A percentile compares a stretch with the other conserved stretches of the same genome.
phyloP scores from a whole-genome alignment of 176 grass and related monocot genomes.

The Rhynchospora pubera region DNA sequence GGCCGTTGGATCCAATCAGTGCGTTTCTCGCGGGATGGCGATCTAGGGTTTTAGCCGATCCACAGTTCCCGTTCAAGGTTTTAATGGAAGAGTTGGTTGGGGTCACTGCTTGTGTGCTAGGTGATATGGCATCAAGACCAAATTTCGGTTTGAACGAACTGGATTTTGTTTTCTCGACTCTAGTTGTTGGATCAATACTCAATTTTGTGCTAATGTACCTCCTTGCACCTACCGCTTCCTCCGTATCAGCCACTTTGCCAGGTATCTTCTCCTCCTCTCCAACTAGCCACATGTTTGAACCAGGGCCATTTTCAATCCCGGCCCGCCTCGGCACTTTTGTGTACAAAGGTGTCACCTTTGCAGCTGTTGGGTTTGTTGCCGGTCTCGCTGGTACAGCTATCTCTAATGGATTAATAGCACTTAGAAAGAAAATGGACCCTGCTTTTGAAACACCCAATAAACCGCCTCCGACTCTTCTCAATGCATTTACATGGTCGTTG shows the following conservation, averaged over 20 bases:
- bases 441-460: conserved; percentile 74
- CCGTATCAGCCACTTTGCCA: conserved; percentile 24
- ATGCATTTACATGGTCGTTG: conserved; percentile 63
- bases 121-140: conserved; percentile 76
- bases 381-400: conserved; percentile 57
- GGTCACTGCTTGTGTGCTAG: conserved; percentile 62
- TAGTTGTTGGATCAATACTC: conserved; percentile 87
- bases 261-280: conserved; percentile 29
- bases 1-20: conserved; percentile 31
- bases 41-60: conserved; percentile 65
- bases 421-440: conserved; percentile 73
- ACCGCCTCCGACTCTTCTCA: conserved; percentile 67
- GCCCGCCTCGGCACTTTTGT: conserved; percentile 46
- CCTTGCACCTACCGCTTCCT: conserved; percentile 57
- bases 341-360: conserved; percentile 68
- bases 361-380: conserved; percentile 52
- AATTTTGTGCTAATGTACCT: conserved; percentile 95
- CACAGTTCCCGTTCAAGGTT: conserved; percentile 85
- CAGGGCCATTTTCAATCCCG: conserved; percentile 50
- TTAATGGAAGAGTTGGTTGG: conserved; percentile 91
- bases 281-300: conserved; percentile 81
- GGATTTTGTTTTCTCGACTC: conserved; percentile 88
- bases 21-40: conserved; percentile 66
- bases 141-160: conserved; percentile 89
- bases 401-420: conserved; percentile 58